Evolutionary conservation across 108 stramenopile genomes (phyloP).

Genomic region (Discostella stelligeroides): DNA sequence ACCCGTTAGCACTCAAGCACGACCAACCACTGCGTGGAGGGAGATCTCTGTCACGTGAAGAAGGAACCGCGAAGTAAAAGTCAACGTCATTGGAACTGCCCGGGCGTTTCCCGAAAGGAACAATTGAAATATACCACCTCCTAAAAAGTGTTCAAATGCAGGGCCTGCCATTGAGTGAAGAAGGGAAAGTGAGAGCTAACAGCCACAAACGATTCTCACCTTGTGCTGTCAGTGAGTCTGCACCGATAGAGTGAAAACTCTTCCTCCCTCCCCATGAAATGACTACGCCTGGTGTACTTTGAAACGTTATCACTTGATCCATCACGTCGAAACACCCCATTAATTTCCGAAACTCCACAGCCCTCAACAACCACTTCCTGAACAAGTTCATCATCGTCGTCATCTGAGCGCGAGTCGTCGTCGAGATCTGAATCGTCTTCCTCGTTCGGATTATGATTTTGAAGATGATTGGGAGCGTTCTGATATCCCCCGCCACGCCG

Average conservation of each 20-base stretch:
- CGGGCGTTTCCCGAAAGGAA: constrained; percentile 64
- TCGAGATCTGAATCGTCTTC: constrained; percentile 72
- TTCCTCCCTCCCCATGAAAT: constrained; percentile 43
- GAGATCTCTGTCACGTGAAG: constrained; percentile 2
- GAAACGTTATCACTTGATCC: constrained; percentile 55
- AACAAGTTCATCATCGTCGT: constrained; percentile 72
- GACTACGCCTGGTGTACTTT: constrained; percentile 50
- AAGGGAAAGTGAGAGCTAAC: neutral
- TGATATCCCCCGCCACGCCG: constrained; percentile 51
- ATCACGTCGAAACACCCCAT: constrained; percentile 63
- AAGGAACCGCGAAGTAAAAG: constrained; percentile 70
- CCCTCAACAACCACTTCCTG: constrained; percentile 60
- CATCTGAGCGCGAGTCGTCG: constrained; percentile 73
- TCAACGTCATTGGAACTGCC: constrained; percentile 86
- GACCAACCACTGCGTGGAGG: neutral
- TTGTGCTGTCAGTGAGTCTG: constrained; percentile 78
- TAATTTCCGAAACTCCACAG: constrained; percentile 71
- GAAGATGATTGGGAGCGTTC: constrained; percentile 34
- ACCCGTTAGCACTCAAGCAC: constrained; percentile 2
- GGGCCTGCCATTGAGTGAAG: neutral
- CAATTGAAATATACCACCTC: constrained; percentile 93
- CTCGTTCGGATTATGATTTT: constrained; percentile 66
- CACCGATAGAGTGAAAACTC: constrained; percentile 72
- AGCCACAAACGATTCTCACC: neutral
- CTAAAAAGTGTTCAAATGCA: constrained; percentile 1